Evolutionary conservation across 2,329 filamentous ascomycete genomes (phyloP), one percentile per base, ranked within the genome.

Genomic region (Fusarium sp.): DNA sequence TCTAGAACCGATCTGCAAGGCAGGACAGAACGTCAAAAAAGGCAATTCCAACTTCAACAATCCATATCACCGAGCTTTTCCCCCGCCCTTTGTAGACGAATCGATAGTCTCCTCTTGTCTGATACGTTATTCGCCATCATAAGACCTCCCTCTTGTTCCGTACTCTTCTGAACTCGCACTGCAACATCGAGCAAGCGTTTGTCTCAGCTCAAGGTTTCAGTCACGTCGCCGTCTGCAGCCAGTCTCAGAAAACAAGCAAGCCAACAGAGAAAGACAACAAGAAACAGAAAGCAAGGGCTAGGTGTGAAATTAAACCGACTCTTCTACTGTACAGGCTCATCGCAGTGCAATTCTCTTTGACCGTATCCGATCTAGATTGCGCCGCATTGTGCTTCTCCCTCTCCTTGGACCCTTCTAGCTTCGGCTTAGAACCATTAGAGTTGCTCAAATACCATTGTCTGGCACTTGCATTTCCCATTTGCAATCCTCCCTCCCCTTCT

Each of bases 131-230:
- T n/a, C 20, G 32, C 41, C 35, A 50, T 55, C 44, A 52, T 55
- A 68, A 51, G 53, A 44, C 39, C 23, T 47, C 43, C 33, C 37
- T 53, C 50, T 45, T 37, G 22, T 32, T 13, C 41, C 35, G 22
- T 41, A 37, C 54, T 57, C 43, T 23, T 57, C 20, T 55, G 45
- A 27, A 40, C 58, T 30, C 53, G 50, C 39, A 51, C 49, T 56
- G 35, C 35, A 62, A 51, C 46, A 33, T 33, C 40, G 40, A 50
- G 7, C 51, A 39, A 47, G 35, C 35, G 35, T 48, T 40, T 65
- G 61, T 71, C 68, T 69, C 57, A 71, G 61, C 62, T 51, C 35
- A 25, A 54, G 39, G 62, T 69, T 54, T 71, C 65, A 71, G 56
- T 70, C 44, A 52, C 19, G 32, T 71, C 56, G 56, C 54, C 64